phyloP scores from a whole-genome alignment of 2,329 filamentous ascomycete genomes.

The Cercospora citrullina region DNA sequence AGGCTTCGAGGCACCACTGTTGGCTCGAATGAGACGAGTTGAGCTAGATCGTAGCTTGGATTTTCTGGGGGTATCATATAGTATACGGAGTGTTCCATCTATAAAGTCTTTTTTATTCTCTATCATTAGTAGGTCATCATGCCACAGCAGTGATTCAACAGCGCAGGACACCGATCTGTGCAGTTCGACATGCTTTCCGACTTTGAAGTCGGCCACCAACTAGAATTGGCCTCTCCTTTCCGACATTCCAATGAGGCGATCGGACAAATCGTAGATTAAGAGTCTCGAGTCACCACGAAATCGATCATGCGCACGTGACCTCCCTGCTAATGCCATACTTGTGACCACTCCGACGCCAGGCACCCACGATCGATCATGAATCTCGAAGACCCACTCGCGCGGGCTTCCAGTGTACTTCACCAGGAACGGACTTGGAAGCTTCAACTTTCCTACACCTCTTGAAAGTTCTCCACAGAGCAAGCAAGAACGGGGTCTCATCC shows the following conservation, averaged over 20 bases:
- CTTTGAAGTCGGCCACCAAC: too few relatives aligned
- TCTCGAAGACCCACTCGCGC: neutral
- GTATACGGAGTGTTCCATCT: neutral
- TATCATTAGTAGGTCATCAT: neutral
- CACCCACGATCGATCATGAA: neutral
- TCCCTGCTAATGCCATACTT: neutral
- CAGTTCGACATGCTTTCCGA: neutral
- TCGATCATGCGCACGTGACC: neutral
- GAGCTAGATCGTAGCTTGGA: neutral
- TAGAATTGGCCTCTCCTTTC: neutral
- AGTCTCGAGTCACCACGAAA: neutral
- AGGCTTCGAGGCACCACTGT: neutral
- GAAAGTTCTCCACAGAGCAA: slow-evolving; percentile 54
- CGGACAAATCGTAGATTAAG: neutral
- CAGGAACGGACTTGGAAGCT: neutral
- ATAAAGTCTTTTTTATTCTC: neutral
- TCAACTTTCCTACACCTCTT: neutral
- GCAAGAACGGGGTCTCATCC: slow-evolving; percentile 60
- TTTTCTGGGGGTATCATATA: neutral
- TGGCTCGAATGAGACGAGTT: neutral
- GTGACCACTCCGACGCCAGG: neutral
- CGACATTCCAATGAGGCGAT: neutral
- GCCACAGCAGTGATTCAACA: neutral
- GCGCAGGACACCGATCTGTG: neutral
- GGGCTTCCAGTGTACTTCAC: neutral